Percentiles rank a stretch among this genome's conserved stretches.
Evolutionary conservation across 805 yeast species (phyloP).

Genomic region (Ogataea minuta): DNA sequence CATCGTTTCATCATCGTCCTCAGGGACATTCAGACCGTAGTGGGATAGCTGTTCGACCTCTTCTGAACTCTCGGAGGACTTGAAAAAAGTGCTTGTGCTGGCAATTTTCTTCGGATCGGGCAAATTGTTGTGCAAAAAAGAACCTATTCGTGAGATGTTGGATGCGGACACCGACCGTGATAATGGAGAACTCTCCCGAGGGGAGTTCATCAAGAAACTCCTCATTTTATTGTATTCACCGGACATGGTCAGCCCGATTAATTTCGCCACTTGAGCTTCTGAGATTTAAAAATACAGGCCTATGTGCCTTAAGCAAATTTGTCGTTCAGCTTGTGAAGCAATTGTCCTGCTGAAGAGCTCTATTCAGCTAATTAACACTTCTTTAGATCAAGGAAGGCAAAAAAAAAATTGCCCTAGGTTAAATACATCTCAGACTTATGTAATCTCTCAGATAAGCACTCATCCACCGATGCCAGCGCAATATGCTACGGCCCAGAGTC

Average conservation of each 20-base stretch:
- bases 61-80: constrained; percentile 11
- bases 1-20: constrained; percentile 38
- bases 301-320: no score
- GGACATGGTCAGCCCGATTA: constrained; percentile 2
- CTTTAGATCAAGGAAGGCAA: constrained; percentile 3
- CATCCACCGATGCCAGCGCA: constrained; percentile 48
- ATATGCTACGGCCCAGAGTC: constrained; percentile 61
- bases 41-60: constrained; percentile 26
- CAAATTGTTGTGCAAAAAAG: constrained; percentile 7
- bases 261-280: background rate
- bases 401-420: constrained; percentile 3
- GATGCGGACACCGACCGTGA: constrained; percentile 27
- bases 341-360: background rate
- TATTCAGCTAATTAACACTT: background rate
- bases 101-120: constrained; percentile 3
- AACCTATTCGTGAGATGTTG: constrained; percentile 16
- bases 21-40: constrained; percentile 58
- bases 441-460: background rate
- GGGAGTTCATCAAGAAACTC: constrained; percentile 16
- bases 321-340: background rate
- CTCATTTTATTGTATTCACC: constrained; percentile 13
- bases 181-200: constrained; percentile 27
- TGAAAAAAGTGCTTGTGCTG: background rate
- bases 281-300: no score
- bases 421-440: constrained; percentile 1